These are phyloP conservation scores for Saccharata proteae DNA, from an alignment of 2,329 filamentous ascomycete genomes.

Conservation along the genomic window DNA sequence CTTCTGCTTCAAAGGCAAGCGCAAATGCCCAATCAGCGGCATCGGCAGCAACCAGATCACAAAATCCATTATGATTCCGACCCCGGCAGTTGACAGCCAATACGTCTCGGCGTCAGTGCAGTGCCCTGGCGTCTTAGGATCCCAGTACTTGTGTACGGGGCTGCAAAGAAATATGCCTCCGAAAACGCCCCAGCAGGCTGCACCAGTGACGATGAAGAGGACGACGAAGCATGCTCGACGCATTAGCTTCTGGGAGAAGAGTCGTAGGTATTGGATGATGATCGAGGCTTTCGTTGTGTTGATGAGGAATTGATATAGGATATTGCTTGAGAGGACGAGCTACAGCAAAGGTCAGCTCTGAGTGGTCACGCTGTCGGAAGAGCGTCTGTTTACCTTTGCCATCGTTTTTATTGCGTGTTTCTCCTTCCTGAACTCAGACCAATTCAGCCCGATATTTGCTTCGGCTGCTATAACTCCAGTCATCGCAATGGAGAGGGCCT, in stretches of 20 bases:
- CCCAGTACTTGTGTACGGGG: slow-evolving; percentile 22
- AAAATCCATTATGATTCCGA: slow-evolving; percentile 23
- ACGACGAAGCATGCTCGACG: slow-evolving; percentile 17
- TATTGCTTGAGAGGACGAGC: slow-evolving; percentile 19
- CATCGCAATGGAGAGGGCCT: slow-evolving; percentile 18
- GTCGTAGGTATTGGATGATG: slow-evolving; percentile 18
- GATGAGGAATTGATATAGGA: slow-evolving; percentile 20
- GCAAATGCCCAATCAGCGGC: slow-evolving; percentile 18
- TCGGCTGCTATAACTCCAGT: slow-evolving; percentile 16
- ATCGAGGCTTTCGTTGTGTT: slow-evolving; percentile 23
- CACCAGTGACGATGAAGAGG: slow-evolving; percentile 16
- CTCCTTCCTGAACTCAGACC: not conserved
- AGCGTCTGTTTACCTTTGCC: slow-evolving; percentile 8
- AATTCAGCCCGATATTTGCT: slow-evolving; percentile 5
- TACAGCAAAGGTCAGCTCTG: slow-evolving; percentile 8
- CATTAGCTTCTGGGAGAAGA: slow-evolving; percentile 20
- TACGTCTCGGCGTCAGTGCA: slow-evolving; percentile 19
- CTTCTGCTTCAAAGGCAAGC: slow-evolving; percentile 23
- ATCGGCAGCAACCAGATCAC: slow-evolving; percentile 21
- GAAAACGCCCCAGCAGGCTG: slow-evolving; percentile 19
- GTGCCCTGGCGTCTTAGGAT: slow-evolving; percentile 16
- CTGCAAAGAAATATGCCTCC: slow-evolving; percentile 23
- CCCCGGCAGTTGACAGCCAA: slow-evolving; percentile 19
- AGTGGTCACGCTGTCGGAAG: too few relatives aligned
- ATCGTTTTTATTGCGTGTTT: slow-evolving; percentile 2